Evolutionary conservation across 2,329 filamentous ascomycete genomes (phyloP).

Genomic region (Exutisphaerella laricina): DNA sequence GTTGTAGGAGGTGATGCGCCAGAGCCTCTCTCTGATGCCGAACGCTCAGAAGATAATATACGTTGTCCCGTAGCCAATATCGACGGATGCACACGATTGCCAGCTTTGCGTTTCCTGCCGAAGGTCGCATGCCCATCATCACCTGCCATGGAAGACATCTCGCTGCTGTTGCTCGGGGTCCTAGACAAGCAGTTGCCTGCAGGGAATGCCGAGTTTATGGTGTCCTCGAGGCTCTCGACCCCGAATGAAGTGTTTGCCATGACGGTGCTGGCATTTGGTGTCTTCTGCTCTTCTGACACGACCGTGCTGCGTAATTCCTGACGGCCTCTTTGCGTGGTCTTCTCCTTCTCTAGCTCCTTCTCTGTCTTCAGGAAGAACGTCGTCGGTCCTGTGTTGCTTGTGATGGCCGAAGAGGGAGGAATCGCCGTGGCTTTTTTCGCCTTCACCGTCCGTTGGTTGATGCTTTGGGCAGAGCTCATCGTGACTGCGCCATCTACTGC

Average conservation of each 20-base stretch:
- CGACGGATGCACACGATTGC: slow-evolving; percentile 34
- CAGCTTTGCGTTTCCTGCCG: slow-evolving; percentile 28
- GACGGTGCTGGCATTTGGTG: slow-evolving; percentile 26
- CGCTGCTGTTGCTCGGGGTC: slow-evolving; percentile 24
- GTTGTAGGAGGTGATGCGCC: slow-evolving; percentile 23
- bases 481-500: neutral
- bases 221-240: slow-evolving; percentile 53
- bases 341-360: slow-evolving; percentile 40
- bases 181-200: slow-evolving; percentile 24
- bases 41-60: slow-evolving; percentile 31
- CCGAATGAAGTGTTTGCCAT: slow-evolving; percentile 48
- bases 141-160: slow-evolving; percentile 16
- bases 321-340: slow-evolving; percentile 18
- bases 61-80: slow-evolving; percentile 32
- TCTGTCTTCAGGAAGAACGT: slow-evolving; percentile 57
- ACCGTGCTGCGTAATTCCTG: slow-evolving; percentile 23
- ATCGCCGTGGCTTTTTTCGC: slow-evolving; percentile 2
- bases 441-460: slow-evolving; percentile 1
- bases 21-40: slow-evolving; percentile 12
- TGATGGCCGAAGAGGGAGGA: neutral
- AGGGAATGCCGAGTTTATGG: slow-evolving; percentile 41
- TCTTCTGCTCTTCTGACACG: slow-evolving; percentile 12
- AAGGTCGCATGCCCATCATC: slow-evolving; percentile 13
- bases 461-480: slow-evolving; percentile 5
- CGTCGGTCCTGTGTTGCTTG: slow-evolving; percentile 41